A percentile compares a stretch with the other conserved stretches of the same genome.
Conservation (phyloP, 352 stramenopile genomes). For the Pythium insidiosum region DNA sequence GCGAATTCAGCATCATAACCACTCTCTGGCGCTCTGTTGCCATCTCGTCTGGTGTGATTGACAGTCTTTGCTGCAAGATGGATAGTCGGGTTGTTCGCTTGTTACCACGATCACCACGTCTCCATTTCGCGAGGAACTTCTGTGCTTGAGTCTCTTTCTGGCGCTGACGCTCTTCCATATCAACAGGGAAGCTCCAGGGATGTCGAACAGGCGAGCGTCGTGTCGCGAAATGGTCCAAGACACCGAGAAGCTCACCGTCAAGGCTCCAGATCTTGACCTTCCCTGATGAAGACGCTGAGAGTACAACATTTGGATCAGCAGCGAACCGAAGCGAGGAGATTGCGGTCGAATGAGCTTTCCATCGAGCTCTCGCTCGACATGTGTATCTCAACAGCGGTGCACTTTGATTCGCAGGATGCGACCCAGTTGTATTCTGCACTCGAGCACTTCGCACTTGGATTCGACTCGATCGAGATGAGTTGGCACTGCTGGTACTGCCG, state of each 20-base stretch:
- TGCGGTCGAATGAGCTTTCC: slow-evolving; percentile 28
- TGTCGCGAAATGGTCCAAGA: slow-evolving; percentile 64
- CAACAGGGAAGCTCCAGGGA: slow-evolving; percentile 48
- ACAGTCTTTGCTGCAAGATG: slow-evolving; percentile 39
- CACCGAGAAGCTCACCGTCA: slow-evolving; percentile 24
- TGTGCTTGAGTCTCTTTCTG: slow-evolving; percentile 32
- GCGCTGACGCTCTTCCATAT: slow-evolving; percentile 28
- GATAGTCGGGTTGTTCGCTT: slow-evolving; percentile 25
- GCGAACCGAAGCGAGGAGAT: slow-evolving; percentile 34
- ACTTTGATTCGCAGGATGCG: too few species aligned
- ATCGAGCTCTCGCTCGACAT: slow-evolving; percentile 14
- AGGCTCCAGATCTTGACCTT: slow-evolving; percentile 60
- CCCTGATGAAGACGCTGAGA: slow-evolving; percentile 39
- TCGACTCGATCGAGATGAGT: too few species aligned
- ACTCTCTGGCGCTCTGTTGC: slow-evolving; percentile 5
- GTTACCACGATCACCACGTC: too few species aligned
- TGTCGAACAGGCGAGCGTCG: slow-evolving; percentile 32
- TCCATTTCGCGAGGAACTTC: slow-evolving; percentile 21
- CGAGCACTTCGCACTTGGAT: too few species aligned
- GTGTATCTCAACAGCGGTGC: too few species aligned
- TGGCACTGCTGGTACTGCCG: too few species aligned
- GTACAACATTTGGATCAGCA: slow-evolving; percentile 26
- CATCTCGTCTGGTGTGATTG: slow-evolving; percentile 28
- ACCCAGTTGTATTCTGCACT: too few species aligned
- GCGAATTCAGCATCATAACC: not conserved